These are phyloP conservation scores for Lagenaria siceraria DNA, from an alignment of 306 rosid genomes.

Conservation along the genomic window DNA sequence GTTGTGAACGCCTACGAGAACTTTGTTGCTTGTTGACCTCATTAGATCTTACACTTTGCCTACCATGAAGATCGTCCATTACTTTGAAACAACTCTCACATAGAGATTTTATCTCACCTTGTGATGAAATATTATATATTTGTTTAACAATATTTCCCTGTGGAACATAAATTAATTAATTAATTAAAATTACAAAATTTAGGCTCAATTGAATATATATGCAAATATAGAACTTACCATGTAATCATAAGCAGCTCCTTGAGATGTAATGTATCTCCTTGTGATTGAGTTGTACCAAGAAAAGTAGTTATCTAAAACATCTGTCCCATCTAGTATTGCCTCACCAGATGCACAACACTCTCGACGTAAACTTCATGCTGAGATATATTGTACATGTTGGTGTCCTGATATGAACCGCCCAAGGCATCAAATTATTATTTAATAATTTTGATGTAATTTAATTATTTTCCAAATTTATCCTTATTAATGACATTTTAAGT, in stretches of 20 bases:
- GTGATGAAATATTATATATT: neutral
- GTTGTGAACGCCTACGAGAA: neutral
- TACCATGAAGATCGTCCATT: neutral
- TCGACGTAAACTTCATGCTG: neutral
- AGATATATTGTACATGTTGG: neutral
- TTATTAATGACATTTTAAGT: no score
- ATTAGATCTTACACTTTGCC: neutral
- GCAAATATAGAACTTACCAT: neutral
- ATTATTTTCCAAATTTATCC: no score
- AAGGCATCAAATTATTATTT: no score
- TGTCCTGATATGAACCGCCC: no score
- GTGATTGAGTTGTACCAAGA: neutral
- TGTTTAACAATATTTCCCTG: neutral
- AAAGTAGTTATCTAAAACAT: neutral
- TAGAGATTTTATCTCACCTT: neutral
- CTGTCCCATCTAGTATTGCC: neutral
- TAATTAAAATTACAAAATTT: neutral
- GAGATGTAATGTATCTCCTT: neutral
- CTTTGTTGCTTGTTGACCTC: neutral
- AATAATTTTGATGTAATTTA: no score
- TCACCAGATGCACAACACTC: neutral
- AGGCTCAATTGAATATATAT: neutral
- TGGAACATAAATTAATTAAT: neutral
- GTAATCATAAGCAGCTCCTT: neutral
- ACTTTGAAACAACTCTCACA: neutral